Evolutionary conservation across 768 basidiomycete species (phyloP), one percentile per base, ranked within the genome.

Genomic region (Termitomyces sp.): DNA sequence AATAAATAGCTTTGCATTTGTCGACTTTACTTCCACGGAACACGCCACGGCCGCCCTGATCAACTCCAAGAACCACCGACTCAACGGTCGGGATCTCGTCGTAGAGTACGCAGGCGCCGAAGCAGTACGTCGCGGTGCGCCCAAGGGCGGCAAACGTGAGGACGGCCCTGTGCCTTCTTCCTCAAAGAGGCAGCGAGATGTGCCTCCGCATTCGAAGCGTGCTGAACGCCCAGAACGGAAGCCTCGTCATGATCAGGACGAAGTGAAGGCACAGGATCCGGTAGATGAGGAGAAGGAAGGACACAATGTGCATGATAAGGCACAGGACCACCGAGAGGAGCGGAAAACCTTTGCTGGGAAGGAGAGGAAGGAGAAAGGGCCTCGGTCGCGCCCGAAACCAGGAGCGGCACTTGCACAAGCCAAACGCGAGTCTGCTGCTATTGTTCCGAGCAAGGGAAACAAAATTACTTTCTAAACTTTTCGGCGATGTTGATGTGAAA

Each of bases 41-140:
- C 80, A 89, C 59, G 94, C 96, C 12, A 97, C 93, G 0, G 77
- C 82, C 12, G 89, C 86, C 1, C 83, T 99, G 47, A 80, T 87
- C 64, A 92, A 97, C 66, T 82, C 87, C 54, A 84, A 86, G 67
- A 97, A 97, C 70, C 91, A 94, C 71, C 82, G 80, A 47, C 79
- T 96, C 53, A 82, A 92, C 70, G 93, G 93, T 8, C 82, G 95
- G 51, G 85, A 88, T 53, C 83, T 99, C 54, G 86, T 89, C 4
- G 84, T 98, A 33, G 91, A 95, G 72, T 95, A 88, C 63, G 94
- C 93, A n/a, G 87, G 89, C 41, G 79, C 88, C 8, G 93, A 95
- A 14, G 94, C 93, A 7, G 91, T 95, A 38, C 85, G 91, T 20
- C 83, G 94, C 4, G 91, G 93, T n/a, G 87, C 85, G 10, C 75